Evolutionary conservation across 2,329 filamentous ascomycete species (phyloP).

Genomic region (Blastomyces silverae): DNA sequence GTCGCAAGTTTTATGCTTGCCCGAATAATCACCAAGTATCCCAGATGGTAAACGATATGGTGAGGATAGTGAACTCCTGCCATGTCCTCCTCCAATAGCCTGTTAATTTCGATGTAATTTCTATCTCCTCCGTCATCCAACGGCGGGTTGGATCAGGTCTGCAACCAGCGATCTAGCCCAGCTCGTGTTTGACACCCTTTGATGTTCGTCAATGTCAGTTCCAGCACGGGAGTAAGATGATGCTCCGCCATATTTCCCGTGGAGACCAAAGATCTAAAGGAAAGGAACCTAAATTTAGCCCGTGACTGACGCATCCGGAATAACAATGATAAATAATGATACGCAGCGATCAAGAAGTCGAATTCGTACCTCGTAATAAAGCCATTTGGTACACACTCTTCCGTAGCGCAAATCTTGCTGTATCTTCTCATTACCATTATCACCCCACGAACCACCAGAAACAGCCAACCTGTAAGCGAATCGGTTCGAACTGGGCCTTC

Average conservation of each 20-base stretch:
- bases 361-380: conserved; percentile 32
- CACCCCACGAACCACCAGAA: conserved; percentile 39
- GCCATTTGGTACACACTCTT: conserved; percentile 32
- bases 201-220: conserved; percentile 32
- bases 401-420: conserved; percentile 23
- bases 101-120: conserved; percentile 23
- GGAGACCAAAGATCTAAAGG: conserved; percentile 30
- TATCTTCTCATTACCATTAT: conserved; percentile 30
- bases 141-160: conserved; percentile 36
- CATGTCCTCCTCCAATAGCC: conserved; percentile 25
- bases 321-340: neutral
- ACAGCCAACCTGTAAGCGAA: conserved; percentile 32
- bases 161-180: conserved; percentile 28
- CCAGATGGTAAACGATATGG: conserved; percentile 37
- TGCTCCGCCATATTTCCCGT: conserved; percentile 31
- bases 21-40: conserved; percentile 35
- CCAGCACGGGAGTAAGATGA: conserved; percentile 30
- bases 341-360: neutral
- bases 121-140: conserved; percentile 33
- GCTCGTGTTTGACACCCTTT: conserved; percentile 21
- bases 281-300: conserved; percentile 6
- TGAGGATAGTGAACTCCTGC: conserved; percentile 31
- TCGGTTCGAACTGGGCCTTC: conserved; percentile 9
- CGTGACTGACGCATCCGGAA: neutral
- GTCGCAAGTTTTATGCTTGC: conserved; percentile 24